Percentiles rank a stretch among this genome's conserved stretches.
phyloP scores from a whole-genome alignment of 2,329 filamentous ascomycete genomes.

The Decorospora gaudefroyi region DNA sequence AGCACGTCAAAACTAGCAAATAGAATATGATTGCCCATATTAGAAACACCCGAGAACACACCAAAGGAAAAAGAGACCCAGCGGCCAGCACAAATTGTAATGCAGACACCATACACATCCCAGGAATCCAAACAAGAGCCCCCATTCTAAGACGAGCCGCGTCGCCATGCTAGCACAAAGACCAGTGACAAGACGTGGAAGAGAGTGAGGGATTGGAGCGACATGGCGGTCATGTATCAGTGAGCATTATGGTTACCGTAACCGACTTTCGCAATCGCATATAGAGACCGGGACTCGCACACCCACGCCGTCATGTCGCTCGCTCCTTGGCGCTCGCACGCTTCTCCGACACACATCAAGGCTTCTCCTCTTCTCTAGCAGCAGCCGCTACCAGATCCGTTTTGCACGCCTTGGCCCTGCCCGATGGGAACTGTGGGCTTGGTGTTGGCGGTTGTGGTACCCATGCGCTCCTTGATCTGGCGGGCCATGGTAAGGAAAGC shows the following conservation, averaged over 20 bases:
- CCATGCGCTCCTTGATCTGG: constrained; percentile 99
- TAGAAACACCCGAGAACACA: constrained; percentile 35
- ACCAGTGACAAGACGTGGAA: constrained; percentile 21
- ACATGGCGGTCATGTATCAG: constrained; percentile 30
- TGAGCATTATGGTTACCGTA: constrained; percentile 37
- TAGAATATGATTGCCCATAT: constrained; percentile 32
- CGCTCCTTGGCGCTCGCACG: constrained; percentile 19
- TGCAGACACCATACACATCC: constrained; percentile 29
- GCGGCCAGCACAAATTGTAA: constrained; percentile 39
- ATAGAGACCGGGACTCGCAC: constrained; percentile 31
- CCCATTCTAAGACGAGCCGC: constrained; percentile 30
- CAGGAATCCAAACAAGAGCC: constrained; percentile 39
- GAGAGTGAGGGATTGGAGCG: constrained; percentile 24
- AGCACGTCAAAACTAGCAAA: constrained; percentile 10
- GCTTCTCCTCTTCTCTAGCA: constrained; percentile 65
- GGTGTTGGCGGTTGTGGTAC: constrained; percentile 94
- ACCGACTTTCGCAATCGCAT: constrained; percentile 26
- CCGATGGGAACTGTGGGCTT: constrained; percentile 97
- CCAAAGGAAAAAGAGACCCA: constrained; percentile 26
- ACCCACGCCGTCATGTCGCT: constrained; percentile 37
- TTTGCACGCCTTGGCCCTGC: constrained; percentile 90
- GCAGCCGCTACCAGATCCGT: constrained; percentile 81
- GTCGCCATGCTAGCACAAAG: constrained; percentile 36
- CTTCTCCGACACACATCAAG: constrained; percentile 14
- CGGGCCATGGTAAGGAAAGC: constrained; percentile 99